Evolutionary conservation across 495 filamentous ascomycete species (phyloP).

Genomic region (Lichina pygmaea): DNA sequence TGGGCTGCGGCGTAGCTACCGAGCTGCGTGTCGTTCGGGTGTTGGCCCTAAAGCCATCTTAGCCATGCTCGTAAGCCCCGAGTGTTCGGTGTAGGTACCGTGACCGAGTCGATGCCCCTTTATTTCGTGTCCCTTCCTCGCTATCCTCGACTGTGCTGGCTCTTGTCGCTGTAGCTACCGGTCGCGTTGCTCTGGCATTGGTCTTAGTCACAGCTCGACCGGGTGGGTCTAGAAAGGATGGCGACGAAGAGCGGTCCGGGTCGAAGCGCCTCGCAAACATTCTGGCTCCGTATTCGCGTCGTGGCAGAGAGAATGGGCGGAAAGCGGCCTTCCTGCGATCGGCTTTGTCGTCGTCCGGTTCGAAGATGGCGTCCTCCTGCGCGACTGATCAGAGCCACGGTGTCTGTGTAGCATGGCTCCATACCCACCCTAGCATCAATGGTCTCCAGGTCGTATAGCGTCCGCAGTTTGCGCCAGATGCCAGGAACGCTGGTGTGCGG

Average conservation of each 20-base stretch:
- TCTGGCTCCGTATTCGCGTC: constrained; percentile 45
- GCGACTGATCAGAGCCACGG: neutral
- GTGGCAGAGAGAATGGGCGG: constrained; percentile 49
- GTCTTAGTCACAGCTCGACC: neutral
- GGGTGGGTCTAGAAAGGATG: constrained; percentile 12
- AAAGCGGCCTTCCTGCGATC: constrained; percentile 25
- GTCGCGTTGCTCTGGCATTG: neutral
- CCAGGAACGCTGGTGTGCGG: constrained; percentile 67
- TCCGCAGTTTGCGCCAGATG: constrained; percentile 71
- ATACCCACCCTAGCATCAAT: constrained; percentile 55
- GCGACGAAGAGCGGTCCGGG: constrained; percentile 27
- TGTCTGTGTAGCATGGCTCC: too few species aligned
- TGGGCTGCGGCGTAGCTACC: constrained; percentile 2
- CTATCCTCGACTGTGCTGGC: neutral
- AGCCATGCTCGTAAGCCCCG: too few species aligned
- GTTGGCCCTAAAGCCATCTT: constrained; percentile 1
- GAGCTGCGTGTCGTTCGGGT: constrained; percentile 3
- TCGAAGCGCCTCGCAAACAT: constrained; percentile 44
- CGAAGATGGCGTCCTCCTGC: constrained; percentile 21
- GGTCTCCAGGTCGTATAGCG: constrained; percentile 65
- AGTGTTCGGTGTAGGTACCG: too few species aligned
- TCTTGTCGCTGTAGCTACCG: neutral
- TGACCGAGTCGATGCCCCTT: too few species aligned
- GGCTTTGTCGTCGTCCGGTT: constrained; percentile 29
- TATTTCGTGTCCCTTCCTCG: constrained; percentile 5